Conservation (phyloP, 1,284 basidiomycete species). For the Puccinia sorghi region DNA sequence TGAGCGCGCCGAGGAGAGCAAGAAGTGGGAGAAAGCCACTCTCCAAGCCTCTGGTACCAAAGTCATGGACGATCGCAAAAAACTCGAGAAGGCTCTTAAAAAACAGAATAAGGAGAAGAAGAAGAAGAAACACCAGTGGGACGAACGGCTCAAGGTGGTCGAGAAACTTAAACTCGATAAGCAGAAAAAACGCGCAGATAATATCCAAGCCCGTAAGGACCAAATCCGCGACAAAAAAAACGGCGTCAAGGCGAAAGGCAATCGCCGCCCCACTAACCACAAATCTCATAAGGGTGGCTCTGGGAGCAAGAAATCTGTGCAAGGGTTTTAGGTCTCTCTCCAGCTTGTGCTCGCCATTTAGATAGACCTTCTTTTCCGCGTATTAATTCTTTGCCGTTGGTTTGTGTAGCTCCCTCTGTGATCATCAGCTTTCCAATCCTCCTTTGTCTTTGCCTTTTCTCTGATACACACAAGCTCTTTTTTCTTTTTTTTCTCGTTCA, state of each 20-base stretch:
- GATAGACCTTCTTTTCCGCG: background rate
- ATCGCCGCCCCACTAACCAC: background rate
- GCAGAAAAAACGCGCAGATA: slow-evolving; percentile 42
- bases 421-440: too few species aligned
- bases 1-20: slow-evolving; percentile 41
- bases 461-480: too few species aligned
- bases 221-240: slow-evolving; percentile 40
- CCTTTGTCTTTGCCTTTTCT: too few species aligned
- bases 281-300: slow-evolving; percentile 4
- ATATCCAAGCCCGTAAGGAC: slow-evolving; percentile 43
- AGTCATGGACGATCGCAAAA: slow-evolving; percentile 47
- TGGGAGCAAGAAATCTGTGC: background rate
- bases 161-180: slow-evolving; percentile 42
- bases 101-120: slow-evolving; percentile 45
- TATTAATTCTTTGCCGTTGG: background rate
- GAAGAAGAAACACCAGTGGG: slow-evolving; percentile 40
- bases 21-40: slow-evolving; percentile 47
- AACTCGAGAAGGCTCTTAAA: slow-evolving; percentile 32
- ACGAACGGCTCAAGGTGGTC: slow-evolving; percentile 40
- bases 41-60: slow-evolving; percentile 38
- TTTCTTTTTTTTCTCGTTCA: too few species aligned
- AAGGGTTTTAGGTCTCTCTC: background rate
- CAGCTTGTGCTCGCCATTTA: background rate
- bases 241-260: slow-evolving; percentile 42
- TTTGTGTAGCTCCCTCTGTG: too few species aligned